Evolutionary conservation across 805 yeast genomes (phyloP).

Genomic region (Suhomyces emberorum): DNA sequence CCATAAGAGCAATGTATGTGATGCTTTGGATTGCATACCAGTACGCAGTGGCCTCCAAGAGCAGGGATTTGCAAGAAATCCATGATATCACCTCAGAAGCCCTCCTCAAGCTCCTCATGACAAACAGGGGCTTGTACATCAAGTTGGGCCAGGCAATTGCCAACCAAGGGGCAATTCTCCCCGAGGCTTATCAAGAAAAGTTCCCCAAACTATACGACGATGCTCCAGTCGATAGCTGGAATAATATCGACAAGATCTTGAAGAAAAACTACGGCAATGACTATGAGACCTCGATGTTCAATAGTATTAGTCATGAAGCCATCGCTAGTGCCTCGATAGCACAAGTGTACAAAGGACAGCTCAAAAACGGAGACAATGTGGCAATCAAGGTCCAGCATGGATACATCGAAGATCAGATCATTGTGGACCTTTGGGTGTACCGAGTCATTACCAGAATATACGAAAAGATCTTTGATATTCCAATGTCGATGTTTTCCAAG

Average conservation of each 20-base stretch:
- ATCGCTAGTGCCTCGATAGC: conserved; percentile 76
- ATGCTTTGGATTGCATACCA: conserved; percentile 54
- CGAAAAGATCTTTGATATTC: conserved; percentile 60
- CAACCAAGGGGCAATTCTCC: conserved; percentile 67
- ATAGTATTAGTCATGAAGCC: conserved; percentile 50
- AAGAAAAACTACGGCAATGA: conserved; percentile 38
- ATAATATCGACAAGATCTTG: conserved; percentile 38
- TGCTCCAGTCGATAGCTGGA: conserved; percentile 63
- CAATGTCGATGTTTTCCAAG: conserved; percentile 52
- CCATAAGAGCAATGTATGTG: conserved; percentile 47
- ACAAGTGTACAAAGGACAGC: conserved; percentile 58
- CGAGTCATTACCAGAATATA: conserved; percentile 49
- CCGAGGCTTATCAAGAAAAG: conserved; percentile 57
- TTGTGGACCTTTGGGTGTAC: conserved; percentile 61
- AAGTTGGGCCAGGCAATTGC: conserved; percentile 80
- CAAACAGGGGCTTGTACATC: conserved; percentile 54
- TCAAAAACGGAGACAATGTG: conserved; percentile 48
- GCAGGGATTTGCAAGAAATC: conserved; percentile 43
- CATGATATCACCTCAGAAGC: conserved; percentile 56
- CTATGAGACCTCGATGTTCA: conserved; percentile 39
- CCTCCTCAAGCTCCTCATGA: conserved; percentile 25
- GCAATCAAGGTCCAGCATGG: conserved; percentile 69
- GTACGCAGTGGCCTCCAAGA: conserved; percentile 46
- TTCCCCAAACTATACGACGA: conserved; percentile 60
- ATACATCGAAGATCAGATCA: conserved; percentile 57